These are phyloP conservation scores for Camellia lanceoleosa DNA, from an alignment of 148 eudicot genomes.

Conservation along the genomic window DNA sequence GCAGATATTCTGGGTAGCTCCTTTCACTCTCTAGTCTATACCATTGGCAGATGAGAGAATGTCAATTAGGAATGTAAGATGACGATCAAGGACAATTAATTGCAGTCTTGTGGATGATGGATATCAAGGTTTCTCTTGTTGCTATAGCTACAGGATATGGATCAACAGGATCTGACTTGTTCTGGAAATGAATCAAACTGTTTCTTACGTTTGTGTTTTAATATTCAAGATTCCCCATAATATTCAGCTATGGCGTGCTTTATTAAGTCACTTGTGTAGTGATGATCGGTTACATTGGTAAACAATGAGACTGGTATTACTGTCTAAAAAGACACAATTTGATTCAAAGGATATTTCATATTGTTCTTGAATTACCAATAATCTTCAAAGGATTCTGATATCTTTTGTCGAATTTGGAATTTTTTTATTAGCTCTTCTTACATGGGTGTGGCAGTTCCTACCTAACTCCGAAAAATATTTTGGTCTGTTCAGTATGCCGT, in stretches of 20 bases:
- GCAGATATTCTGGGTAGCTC: not conserved
- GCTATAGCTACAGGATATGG: not conserved
- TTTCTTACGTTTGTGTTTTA: not conserved
- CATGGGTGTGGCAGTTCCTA: slow-evolving; percentile 3
- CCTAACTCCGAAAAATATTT: not conserved
- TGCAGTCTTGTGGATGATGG: not conserved
- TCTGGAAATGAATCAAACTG: not conserved
- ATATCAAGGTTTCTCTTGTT: not conserved
- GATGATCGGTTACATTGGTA: not conserved
- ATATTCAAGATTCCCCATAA: not conserved
- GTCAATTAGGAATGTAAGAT: not conserved
- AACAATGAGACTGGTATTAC: not conserved
- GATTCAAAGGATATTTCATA: not conserved
- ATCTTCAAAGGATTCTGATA: not conserved
- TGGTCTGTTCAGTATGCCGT: not conserved
- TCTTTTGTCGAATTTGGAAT: not conserved
- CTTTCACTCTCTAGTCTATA: not conserved
- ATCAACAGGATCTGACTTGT: not conserved
- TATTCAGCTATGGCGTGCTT: not conserved
- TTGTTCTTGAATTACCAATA: not conserved
- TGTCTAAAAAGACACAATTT: not conserved
- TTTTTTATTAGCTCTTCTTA: not conserved
- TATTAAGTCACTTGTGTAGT: not conserved
- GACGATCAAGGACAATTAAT: not conserved
- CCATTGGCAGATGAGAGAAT: not conserved